Evolutionary conservation across 805 yeast genomes (phyloP), one percentile per base, ranked within the genome.

Genomic region (Citeromyces matritensis): DNA sequence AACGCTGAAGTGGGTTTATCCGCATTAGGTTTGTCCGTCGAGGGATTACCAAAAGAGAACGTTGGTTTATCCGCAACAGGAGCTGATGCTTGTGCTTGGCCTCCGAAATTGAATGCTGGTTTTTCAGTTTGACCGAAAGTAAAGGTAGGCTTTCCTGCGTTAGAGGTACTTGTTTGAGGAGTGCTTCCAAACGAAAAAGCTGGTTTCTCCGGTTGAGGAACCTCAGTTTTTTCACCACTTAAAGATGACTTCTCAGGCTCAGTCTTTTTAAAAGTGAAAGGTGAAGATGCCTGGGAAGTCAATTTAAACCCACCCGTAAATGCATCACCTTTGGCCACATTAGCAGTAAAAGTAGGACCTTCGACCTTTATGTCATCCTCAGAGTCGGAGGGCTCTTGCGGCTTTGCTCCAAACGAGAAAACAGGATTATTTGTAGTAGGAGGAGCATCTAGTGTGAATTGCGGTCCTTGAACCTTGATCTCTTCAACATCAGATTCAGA

Each of bases 381-480:
- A 1, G 69, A 60, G 29, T 69, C 75, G 32, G 65, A 71, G 26
- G 48, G 53, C 12, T 46, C 47, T 17, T 49, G 48, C 4, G 57
- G 54, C 14, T 41, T 53, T 15, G 43, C 35, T 11, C 58, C 60
- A 35, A 71, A 62, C 19, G 60, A 56, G 47, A 71, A 71, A 5
- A 65, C 68, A n/a, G 72, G 58, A 34, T 61, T 57, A 3, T 58
- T 57, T 2, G 69, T 58, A 4, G 62, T 62, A 33, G 75, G 75
- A 11, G 65, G 57, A 21, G 55, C 42, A 6, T 45, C 51, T 23
- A 70, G 32, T 3, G 62, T 63, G 47, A 82, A 81, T 3, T 58
- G 51, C 10, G 93, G 93, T 2, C 93, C 93, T 49, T 78, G 66
- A 13, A 77, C 64, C 46, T 72, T 74, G 23, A 73, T 26, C 6